Evolutionary conservation across 2,329 filamentous ascomycete genomes (phyloP).

Genomic region (Cladosporium sp.): DNA sequence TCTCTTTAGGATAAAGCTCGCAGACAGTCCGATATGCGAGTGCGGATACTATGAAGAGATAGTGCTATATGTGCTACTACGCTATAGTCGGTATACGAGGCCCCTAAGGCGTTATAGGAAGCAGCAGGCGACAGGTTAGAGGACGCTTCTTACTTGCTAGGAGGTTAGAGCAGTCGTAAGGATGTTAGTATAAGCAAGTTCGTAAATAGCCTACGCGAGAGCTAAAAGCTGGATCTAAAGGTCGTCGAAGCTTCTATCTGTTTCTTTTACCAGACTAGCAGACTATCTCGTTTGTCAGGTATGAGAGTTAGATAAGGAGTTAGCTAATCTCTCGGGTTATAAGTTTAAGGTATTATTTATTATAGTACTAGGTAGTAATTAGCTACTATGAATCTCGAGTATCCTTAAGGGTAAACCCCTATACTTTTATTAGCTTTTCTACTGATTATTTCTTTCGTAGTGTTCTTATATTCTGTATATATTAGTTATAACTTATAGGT

Average conservation of each 20-base stretch:
- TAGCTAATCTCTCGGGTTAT: conserved; percentile 7
- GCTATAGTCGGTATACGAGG: neutral
- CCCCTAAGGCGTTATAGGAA: neutral
- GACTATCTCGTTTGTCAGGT: conserved; percentile 12
- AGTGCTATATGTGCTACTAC: neutral
- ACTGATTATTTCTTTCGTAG: too few relatives aligned
- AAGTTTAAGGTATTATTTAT: neutral
- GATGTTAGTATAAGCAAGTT: conserved; percentile 8
- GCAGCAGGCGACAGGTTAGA: neutral
- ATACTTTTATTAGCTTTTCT: too few relatives aligned
- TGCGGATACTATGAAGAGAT: neutral
- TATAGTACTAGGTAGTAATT: neutral
- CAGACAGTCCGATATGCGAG: neutral
- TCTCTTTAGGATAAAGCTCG: neutral
- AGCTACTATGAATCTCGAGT: too few relatives aligned
- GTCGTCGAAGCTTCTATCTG: conserved; percentile 6
- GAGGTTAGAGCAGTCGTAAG: conserved; percentile 3
- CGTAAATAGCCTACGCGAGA: conserved; percentile 5
- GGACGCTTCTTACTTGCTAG: conserved; percentile 3
- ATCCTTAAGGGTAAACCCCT: too few relatives aligned
- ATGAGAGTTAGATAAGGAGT: conserved; percentile 7
- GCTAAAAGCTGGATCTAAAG: conserved; percentile 13
- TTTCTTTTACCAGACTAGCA: conserved; percentile 9
- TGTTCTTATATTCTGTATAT: too few relatives aligned
- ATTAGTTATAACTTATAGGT: too few relatives aligned